Percentiles rank a stretch among this genome's conserved stretches.
Evolutionary conservation across 352 stramenopile species (phyloP).

Genomic region (Pelagophyceae sp.): DNA sequence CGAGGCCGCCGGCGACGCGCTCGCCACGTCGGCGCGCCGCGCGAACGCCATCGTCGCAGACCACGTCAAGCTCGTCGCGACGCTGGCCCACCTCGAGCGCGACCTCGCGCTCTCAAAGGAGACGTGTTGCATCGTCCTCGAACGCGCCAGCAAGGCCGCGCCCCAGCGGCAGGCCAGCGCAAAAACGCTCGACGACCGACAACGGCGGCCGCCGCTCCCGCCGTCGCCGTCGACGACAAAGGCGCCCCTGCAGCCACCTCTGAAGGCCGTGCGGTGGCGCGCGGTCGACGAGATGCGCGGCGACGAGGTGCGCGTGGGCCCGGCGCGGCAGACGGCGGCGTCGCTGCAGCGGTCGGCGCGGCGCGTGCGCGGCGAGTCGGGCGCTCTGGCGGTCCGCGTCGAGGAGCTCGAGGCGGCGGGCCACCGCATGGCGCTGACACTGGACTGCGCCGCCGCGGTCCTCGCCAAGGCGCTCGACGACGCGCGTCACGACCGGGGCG

Average conservation of each 20-base stretch:
- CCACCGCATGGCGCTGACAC: neutral
- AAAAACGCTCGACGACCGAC: neutral
- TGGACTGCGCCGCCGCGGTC: neutral
- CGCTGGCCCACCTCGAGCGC: neutral
- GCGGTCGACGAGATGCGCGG: neutral
- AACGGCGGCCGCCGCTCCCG: too few relatives aligned
- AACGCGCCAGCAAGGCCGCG: neutral
- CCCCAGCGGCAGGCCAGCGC: too few relatives aligned
- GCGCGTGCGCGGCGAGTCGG: too few relatives aligned
- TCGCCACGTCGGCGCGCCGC: neutral
- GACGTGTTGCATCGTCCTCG: neutral
- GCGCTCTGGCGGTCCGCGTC: too few relatives aligned
- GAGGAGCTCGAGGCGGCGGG: neutral
- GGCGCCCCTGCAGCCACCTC: too few relatives aligned
- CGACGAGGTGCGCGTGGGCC: neutral
- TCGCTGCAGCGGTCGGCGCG: too few relatives aligned
- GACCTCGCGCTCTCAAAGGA: neutral
- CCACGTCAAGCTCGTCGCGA: neutral
- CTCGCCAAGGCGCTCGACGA: neutral
- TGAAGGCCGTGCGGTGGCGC: neutral
- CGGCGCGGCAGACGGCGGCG: too few relatives aligned
- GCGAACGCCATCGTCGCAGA: neutral
- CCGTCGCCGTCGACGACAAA: too few relatives aligned
- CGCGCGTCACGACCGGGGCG: neutral
- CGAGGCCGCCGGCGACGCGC: neutral